Evolutionary conservation across 1,284 basidiomycete genomes (phyloP).

Genomic region (Cutaneotrichosporon cyanovorans): DNA sequence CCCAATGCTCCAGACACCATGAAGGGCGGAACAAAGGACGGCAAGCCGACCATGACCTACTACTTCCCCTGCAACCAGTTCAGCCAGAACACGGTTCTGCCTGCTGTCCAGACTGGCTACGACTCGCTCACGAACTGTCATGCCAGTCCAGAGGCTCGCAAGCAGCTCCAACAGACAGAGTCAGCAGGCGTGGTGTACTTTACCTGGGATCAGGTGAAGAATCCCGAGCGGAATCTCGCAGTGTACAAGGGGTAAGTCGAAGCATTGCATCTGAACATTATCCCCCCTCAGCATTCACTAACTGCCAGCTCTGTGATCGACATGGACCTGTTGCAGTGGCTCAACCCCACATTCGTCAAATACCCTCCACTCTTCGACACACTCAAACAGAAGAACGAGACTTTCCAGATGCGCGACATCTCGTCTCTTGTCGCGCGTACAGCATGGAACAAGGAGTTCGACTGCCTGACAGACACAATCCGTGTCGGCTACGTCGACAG

Average conservation of each 20-base stretch:
- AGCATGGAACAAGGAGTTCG: conserved; percentile 55
- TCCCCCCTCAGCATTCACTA: too few species aligned
- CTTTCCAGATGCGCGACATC: conserved; percentile 75
- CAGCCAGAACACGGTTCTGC: conserved; percentile 60
- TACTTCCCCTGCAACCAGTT: conserved; percentile 94
- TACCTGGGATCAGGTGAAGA: conserved; percentile 76
- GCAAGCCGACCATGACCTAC: conserved; percentile 53
- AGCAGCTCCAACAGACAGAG: conserved; percentile 44
- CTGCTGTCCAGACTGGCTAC: conserved; percentile 64
- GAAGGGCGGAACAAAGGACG: conserved; percentile 49
- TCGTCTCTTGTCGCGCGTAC: conserved; percentile 70
- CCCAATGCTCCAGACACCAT: conserved; percentile 55
- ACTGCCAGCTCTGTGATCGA: conserved; percentile 73
- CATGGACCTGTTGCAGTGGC: conserved; percentile 72
- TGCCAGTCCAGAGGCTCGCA: conserved; percentile 53
- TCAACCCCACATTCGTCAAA: conserved; percentile 65
- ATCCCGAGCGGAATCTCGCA: conserved; percentile 66
- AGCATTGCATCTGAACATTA: conserved; percentile 33
- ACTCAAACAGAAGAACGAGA: conserved; percentile 61
- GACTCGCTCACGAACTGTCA: conserved; percentile 65
- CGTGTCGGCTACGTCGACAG: conserved; percentile 92
- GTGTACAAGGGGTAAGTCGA: conserved; percentile 76
- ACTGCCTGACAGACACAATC: conserved; percentile 78
- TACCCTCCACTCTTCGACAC: conserved; percentile 77
- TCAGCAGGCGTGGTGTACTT: conserved; percentile 83